Evolutionary conservation across 139 green algal species (phyloP).

Genomic region (Chlorella sp.): DNA sequence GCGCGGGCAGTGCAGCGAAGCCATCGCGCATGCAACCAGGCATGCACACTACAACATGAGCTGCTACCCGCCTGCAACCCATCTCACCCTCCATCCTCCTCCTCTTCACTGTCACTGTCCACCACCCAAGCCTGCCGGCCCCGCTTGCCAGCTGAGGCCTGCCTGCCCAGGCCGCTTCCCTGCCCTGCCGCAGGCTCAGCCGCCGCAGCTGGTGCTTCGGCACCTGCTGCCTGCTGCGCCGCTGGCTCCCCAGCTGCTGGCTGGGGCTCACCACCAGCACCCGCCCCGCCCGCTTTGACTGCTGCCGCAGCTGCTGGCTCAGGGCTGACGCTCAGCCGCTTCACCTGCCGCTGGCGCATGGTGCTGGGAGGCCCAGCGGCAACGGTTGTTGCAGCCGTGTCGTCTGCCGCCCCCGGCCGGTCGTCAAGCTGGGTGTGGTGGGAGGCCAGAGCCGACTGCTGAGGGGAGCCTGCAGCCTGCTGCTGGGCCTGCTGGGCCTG

Average conservation of each 20-base stretch:
- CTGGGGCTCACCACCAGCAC: background rate
- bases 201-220: background rate
- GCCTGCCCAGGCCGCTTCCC: background rate
- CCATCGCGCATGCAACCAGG: too few relatives aligned
- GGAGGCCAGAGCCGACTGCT: background rate
- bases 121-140: too few relatives aligned
- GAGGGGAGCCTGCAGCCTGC: background rate
- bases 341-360: background rate
- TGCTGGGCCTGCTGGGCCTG: background rate
- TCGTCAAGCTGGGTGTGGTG: conserved; percentile 13
- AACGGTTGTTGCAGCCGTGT: background rate
- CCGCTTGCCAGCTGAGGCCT: background rate
- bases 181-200: background rate
- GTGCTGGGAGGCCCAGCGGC: background rate
- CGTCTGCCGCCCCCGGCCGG: background rate
- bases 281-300: background rate
- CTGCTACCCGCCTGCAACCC: background rate
- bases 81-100: background rate
- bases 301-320: background rate
- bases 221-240: background rate
- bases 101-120: background rate
- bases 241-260: background rate
- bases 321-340: background rate
- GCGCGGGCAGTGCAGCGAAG: background rate
- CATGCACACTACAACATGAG: too few relatives aligned